Evolutionary conservation across 352 stramenopile genomes (phyloP), one percentile per base, ranked within the genome.

Genomic region (Pythium rishiriense): DNA sequence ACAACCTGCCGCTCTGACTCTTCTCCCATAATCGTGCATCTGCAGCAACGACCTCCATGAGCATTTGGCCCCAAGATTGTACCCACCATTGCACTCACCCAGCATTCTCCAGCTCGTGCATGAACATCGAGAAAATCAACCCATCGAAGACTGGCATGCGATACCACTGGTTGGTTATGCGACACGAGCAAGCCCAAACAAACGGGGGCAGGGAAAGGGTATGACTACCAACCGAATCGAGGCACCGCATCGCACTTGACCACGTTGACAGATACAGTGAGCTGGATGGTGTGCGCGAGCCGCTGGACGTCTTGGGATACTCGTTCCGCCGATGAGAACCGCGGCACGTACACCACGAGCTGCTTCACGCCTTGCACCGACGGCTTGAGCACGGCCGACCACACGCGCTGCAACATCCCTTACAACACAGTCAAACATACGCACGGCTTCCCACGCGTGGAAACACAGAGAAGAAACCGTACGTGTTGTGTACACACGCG

Each of bases 401-500:
- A 70, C 14, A 74, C 62, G 25, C 57, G 35, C 67, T 74, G 22
- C 33, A 41, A 9, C 22, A 43, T 5, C 12, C 29, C 41, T 22
- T 9, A 22, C 22, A 39, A 10, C 5, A 24, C 19, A 8, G 24
- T 17, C 14, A 45, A 3, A 42, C 35, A 42, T 42, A 11, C 31
- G 31, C 31, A n/a, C n/a, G n/a, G n/a, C n/a, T n/a, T n/a, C n/a
- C n/a, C n/a, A n/a, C n/a, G n/a, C n/a, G n/a, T n/a, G n/a, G n/a
- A n/a, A n/a, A n/a, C n/a, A n/a, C n/a, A n/a, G n/a, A n/a, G n/a
- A n/a, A n/a, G n/a, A n/a, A n/a, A n/a, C n/a, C n/a, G 7, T 22
- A 77, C 73, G 28, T 78, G 53, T 15, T 72, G 50, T n/a, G 63
- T 11, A 28, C 74, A 74, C 45, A 69, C 10, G 11, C 62, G 65